Base-by-base conservation (phyloP, 129 eudicot genomes). In the Flaveria trinervia region DNA sequence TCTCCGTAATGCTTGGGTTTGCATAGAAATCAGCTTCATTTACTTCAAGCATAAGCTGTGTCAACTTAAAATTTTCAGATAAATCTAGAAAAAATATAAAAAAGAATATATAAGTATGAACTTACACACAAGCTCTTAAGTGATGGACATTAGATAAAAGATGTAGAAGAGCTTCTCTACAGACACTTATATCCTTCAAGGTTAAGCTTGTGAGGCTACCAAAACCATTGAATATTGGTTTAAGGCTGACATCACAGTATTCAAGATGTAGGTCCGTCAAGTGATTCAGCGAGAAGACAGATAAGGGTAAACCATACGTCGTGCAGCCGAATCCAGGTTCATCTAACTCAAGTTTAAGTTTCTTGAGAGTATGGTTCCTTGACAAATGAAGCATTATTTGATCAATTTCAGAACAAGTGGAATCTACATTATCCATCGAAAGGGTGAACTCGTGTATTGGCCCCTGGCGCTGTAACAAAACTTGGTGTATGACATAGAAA, bases 361-460 rank as follows among this genome's bases (percentile, higher is more conserved):
- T 44, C 36, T 68, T 68, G 17, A 44, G 10, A 7, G 73, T 12
- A 44, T 45, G 23, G 7, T 23, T 68, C 12, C 30, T 20, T 4
- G 56, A 9, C 73, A 68, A 68, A 44, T 20, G 11, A 22, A 22
- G 28, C 45, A 68, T 43, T 68, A 68, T 68, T 17, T 20, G 56
- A 23, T 20, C 73, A 45, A 68, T 44, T 46, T 68, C 73, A 17
- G 4, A 26, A 13, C 5, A 12, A 14, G 28, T 17, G 0, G 0
- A 1, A 43, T 68, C 5, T 4, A 11, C 10, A 8, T 4, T 5
- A 20, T 9, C 7, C 55, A 45, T 68, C 2, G 30, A 10, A 45
- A 68, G 73, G 55, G 18, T 3, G 56, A 68, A 45, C 73, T 68
- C 73, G 0, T 9, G 56, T 68, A 68, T 22, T 45, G 73, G 72